A percentile compares a stretch with the other conserved stretches of the same genome.
phyloP scores from a whole-genome alignment of 2,329 filamentous ascomycete species.

The Colletotrichum nymphaeae region DNA sequence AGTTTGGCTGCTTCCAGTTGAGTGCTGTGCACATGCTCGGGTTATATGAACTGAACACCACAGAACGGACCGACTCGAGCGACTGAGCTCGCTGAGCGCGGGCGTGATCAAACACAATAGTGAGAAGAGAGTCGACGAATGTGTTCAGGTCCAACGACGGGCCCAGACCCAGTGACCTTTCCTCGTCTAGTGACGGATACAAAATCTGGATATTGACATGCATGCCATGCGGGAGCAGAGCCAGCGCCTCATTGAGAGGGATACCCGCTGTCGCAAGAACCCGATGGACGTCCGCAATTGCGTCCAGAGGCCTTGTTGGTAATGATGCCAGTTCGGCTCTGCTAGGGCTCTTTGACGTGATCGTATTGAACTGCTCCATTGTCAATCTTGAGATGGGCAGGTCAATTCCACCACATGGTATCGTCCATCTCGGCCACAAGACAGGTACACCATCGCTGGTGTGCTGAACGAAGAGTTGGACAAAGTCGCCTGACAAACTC shows the following conservation, averaged over 20 bases:
- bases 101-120: constrained; percentile 91
- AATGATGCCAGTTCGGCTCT: constrained; percentile 57
- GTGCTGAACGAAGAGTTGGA: constrained; percentile 90
- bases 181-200: constrained; percentile 83
- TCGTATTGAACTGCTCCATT: constrained; percentile 74
- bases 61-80: constrained; percentile 81
- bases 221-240: constrained; percentile 79
- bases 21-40: constrained; percentile 89
- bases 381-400: constrained; percentile 85
- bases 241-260: constrained; percentile 82
- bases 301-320: constrained; percentile 58
- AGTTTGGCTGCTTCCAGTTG: constrained; percentile 99
- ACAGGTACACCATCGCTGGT: constrained; percentile 90
- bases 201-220: constrained; percentile 93
- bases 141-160: constrained; percentile 85
- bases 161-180: constrained; percentile 75
- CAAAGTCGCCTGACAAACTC: constrained; percentile 94
- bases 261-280: constrained; percentile 81
- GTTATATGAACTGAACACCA: constrained; percentile 96
- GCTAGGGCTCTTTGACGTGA: constrained; percentile 57
- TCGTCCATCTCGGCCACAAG: constrained; percentile 86
- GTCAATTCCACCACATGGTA: constrained; percentile 80
- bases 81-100: constrained; percentile 72
- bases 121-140: constrained; percentile 86
- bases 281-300: constrained; percentile 75